Base-by-base conservation (phyloP, 192 early-diverging fungal genomes). In the Irineochytrium annulatum region DNA sequence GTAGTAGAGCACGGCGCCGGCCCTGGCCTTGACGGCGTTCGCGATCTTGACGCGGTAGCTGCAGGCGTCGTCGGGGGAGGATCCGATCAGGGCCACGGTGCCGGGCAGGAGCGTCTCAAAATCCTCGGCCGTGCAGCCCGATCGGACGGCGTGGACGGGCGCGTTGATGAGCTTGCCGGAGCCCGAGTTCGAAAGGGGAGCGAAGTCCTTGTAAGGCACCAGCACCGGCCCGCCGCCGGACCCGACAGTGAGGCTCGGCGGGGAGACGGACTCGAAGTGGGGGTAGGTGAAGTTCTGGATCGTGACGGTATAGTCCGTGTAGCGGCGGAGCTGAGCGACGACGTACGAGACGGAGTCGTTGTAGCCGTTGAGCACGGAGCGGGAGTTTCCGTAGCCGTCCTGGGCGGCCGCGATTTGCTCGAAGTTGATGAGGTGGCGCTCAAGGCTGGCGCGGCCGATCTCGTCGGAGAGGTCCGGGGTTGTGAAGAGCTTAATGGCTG, bases 291-390 rank as follows among this genome's bases (percentile, higher is more conserved):
- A 67, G 11, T 35, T 11, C 49, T 70, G 69, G 27, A 33, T 39
- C 3, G 24, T 54, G n/a, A 70, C 65, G 22, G 20, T 32, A 31
- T 60, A 67, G 31, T 67, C 55, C 6, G 69, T 67, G 20, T 68
- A 34, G 34, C 6, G 28, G 24, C 29, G 34, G 4, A 74, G 33
- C 31, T 39, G 37, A 1, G 6, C 26, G 37, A 35, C 26, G 24
- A 72, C 29, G 33, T 72, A 72, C 6, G 60, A 57, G 5, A 60
- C 72, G 11, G 58, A 52, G 11, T 56, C 65, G 35, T 39, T 58
- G 60, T 74, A 68, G 2, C 69, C 69, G 24, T 60, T 68, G 24
- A 6, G n/a, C 13, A 74, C 69, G 19, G 57, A 55, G 19, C 72
- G 52, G 35, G 72, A 58, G n/a, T n/a, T n/a, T n/a, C n/a, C n/a